Evolutionary conservation across 2,329 filamentous ascomycete genomes (phyloP).

Genomic region (Ophiostoma perfectum): DNA sequence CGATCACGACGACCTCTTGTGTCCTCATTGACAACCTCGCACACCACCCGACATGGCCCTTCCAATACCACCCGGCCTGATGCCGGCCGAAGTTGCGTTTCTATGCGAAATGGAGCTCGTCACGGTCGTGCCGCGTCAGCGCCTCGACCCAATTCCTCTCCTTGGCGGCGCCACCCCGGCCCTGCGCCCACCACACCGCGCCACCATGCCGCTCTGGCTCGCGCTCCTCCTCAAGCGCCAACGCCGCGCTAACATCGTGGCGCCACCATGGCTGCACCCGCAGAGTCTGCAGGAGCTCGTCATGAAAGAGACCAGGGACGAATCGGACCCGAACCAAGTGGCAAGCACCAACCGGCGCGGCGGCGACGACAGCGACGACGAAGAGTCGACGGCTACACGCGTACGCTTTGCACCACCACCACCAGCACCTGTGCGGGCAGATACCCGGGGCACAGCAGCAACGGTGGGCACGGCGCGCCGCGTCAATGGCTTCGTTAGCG

Average conservation of each 20-base stretch:
- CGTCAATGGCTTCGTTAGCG: conserved; percentile 27
- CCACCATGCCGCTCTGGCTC: conserved; percentile 83
- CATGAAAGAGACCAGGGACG: conserved; percentile 68
- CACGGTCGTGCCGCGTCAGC: conserved; percentile 84
- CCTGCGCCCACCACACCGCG: conserved; percentile 75
- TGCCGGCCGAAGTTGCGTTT: conserved; percentile 85
- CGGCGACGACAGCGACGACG: conserved; percentile 7
- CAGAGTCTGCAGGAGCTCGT: conserved; percentile 72
- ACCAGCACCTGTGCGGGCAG: conserved; percentile 52
- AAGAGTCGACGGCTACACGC: conserved; percentile 40
- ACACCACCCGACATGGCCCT: conserved; percentile 40
- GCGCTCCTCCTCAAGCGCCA: conserved; percentile 93
- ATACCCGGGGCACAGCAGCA: conserved; percentile 28
- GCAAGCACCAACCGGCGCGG: not conserved
- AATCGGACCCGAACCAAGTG: not conserved
- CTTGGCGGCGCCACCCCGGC: conserved; percentile 71
- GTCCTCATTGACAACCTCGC: not conserved
- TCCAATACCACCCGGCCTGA: conserved; percentile 52
- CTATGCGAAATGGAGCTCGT: conserved; percentile 97
- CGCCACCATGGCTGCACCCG: conserved; percentile 81
- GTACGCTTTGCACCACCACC: conserved; percentile 74
- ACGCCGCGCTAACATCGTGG: conserved; percentile 83
- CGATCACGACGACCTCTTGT: not conserved
- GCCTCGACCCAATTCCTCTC: conserved; percentile 77
- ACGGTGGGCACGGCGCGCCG: conserved; percentile 29